phyloP scores from a whole-genome alignment of 2,329 filamentous ascomycete species.

The Mycocentrospora acerina region DNA sequence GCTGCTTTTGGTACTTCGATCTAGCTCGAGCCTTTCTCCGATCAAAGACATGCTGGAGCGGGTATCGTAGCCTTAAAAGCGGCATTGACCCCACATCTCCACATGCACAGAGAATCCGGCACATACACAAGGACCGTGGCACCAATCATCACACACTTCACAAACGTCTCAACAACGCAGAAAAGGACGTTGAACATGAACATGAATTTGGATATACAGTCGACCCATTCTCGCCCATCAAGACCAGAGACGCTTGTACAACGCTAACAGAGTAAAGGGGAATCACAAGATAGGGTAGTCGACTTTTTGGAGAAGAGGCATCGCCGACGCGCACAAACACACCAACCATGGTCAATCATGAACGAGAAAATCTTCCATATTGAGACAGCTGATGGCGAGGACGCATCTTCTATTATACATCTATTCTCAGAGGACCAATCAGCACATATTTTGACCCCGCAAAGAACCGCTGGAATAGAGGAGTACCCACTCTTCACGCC shows the following conservation, averaged over 20 bases:
- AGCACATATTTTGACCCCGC: conserved; percentile 39
- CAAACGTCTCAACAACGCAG: conserved; percentile 1
- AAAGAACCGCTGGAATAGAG: conserved; percentile 36
- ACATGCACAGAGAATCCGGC: too few species aligned
- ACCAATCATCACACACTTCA: conserved; percentile 4
- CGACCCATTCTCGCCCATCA: conserved; percentile 13
- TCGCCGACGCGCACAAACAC: conserved; percentile 11
- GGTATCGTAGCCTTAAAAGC: too few species aligned
- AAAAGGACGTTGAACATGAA: conserved; percentile 9
- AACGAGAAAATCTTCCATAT: conserved; percentile 39
- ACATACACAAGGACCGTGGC: too few species aligned
- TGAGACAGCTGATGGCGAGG: conserved; percentile 43
- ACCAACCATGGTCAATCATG: conserved; percentile 17
- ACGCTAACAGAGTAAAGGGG: conserved; percentile 29
- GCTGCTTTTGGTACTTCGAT: too few species aligned
- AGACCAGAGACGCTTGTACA: conserved; percentile 22
- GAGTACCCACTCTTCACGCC: conserved; percentile 39
- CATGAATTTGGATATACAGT: conserved; percentile 29
- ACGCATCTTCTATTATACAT: conserved; percentile 47
- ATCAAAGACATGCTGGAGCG: too few species aligned
- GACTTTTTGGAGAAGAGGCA: conserved; percentile 16
- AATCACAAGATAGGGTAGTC: conserved; percentile 16
- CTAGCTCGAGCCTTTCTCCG: too few species aligned
- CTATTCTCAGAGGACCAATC: conserved; percentile 41
- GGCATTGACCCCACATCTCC: too few species aligned